phyloP scores from a whole-genome alignment of 805 yeast genomes.

The Wickerhamiella vanderwaltii region DNA sequence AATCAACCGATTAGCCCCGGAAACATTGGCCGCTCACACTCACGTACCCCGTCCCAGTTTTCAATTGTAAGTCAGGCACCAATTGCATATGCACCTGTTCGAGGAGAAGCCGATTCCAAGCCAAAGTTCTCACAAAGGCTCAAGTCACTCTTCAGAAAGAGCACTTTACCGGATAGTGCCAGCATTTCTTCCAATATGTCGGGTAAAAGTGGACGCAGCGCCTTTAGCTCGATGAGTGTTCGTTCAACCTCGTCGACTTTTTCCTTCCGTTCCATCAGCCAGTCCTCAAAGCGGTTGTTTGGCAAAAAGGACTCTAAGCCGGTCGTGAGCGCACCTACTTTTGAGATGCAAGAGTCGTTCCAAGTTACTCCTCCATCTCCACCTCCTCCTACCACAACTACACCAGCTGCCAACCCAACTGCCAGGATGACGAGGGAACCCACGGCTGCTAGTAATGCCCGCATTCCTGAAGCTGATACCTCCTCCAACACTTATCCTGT shows the following conservation, averaged over 20 bases:
- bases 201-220: conserved; percentile 6
- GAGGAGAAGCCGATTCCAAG: conserved; percentile 3
- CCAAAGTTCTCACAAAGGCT: conserved; percentile 8
- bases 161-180: background rate
- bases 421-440: too few species aligned
- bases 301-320: conserved; percentile 4
- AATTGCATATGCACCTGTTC: conserved; percentile 5
- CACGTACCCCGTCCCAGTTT: background rate
- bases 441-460: too few species aligned
- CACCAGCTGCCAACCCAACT: too few species aligned
- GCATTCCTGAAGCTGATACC: too few species aligned
- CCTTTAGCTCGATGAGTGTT: conserved; percentile 20
- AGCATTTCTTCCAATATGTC: conserved; percentile 6
- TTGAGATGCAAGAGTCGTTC: background rate
- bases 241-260: conserved; percentile 22
- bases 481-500: too few species aligned
- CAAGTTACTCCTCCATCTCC: background rate
- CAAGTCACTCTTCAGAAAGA: conserved; percentile 5
- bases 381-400: background rate
- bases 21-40: background rate
- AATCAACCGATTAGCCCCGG: background rate
- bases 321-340: conserved; percentile 1
- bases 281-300: conserved; percentile 10
- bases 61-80: conserved; percentile 1
- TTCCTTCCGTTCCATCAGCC: conserved; percentile 21